phyloP scores from a whole-genome alignment of 768 basidiomycete genomes.

The Ramaria sp. region DNA sequence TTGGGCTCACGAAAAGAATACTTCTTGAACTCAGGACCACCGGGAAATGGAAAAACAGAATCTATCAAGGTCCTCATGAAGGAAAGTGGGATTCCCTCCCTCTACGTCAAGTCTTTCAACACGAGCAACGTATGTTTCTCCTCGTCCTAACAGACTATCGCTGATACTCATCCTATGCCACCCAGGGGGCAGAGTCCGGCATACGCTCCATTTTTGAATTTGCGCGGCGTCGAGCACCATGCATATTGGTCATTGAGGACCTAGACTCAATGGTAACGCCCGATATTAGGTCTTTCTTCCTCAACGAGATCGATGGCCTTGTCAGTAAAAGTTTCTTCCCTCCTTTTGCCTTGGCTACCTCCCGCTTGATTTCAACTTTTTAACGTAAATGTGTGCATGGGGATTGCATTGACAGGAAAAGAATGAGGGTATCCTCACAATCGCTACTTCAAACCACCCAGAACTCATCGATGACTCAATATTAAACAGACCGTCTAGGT shows the following conservation, averaged over 20 bases:
- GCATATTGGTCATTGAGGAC: constrained; percentile 30
- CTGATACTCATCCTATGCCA: no score
- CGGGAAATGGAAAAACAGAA: constrained; percentile 31
- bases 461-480: constrained; percentile 32
- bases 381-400: no score
- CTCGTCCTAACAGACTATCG: no score
- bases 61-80: constrained; percentile 21
- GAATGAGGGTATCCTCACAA: constrained; percentile 31
- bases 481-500: constrained; percentile 30
- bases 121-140: constrained; percentile 18
- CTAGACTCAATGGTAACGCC: constrained; percentile 31
- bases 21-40: constrained; percentile 17
- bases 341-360: neutral
- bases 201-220: constrained; percentile 26
- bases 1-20: neutral
- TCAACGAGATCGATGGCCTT: constrained; percentile 26
- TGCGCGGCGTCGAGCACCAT: constrained; percentile 22
- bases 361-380: constrained; percentile 6
- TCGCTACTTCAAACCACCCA: constrained; percentile 32
- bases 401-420: constrained; percentile 26
- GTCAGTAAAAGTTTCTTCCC: constrained; percentile 9
- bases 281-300: constrained; percentile 28
- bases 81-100: constrained; percentile 19
- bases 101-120: constrained; percentile 32
- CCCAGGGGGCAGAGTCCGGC: constrained; percentile 16